phyloP scores from a whole-genome alignment of 495 filamentous ascomycete genomes.

The Neurospora africana region DNA sequence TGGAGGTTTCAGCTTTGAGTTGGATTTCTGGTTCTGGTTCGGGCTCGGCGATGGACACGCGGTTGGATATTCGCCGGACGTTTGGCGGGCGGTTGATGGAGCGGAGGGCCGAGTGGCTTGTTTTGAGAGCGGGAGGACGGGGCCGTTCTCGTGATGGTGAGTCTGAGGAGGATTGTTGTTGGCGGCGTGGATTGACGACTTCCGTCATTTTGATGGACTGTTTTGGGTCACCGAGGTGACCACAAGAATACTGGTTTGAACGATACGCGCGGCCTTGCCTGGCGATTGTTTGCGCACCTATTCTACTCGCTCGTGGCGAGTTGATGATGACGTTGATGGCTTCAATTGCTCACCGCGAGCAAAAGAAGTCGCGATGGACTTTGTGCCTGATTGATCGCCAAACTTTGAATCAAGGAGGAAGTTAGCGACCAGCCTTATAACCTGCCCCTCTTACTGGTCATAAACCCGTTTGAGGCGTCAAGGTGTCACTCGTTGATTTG shows the following conservation, averaged over 20 bases:
- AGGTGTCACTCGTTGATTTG: neutral
- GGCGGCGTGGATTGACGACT: constrained; percentile 3
- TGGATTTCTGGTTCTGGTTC: neutral
- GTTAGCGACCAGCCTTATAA: neutral
- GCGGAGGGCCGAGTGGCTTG: constrained; percentile 14
- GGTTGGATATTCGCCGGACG: constrained; percentile 11
- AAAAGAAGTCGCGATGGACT: neutral
- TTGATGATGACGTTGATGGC: neutral
- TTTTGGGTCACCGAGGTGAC: neutral
- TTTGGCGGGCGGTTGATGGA: constrained; percentile 7
- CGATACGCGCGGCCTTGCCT: neutral
- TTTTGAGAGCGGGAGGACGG: neutral
- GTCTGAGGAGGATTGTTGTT: neutral
- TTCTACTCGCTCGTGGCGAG: neutral
- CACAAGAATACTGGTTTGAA: neutral
- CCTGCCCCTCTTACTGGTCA: neutral
- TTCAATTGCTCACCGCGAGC: neutral
- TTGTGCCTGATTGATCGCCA: neutral
- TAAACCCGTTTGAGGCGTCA: neutral
- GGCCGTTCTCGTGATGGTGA: neutral
- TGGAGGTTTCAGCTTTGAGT: constrained; percentile 2
- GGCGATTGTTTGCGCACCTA: neutral
- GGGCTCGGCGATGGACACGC: constrained; percentile 19
- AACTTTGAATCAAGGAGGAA: neutral
- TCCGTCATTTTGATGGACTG: constrained; percentile 17